These are phyloP conservation scores for Venturia aucupariae DNA, from an alignment of 2,329 filamentous ascomycete genomes.

Conservation along the genomic window DNA sequence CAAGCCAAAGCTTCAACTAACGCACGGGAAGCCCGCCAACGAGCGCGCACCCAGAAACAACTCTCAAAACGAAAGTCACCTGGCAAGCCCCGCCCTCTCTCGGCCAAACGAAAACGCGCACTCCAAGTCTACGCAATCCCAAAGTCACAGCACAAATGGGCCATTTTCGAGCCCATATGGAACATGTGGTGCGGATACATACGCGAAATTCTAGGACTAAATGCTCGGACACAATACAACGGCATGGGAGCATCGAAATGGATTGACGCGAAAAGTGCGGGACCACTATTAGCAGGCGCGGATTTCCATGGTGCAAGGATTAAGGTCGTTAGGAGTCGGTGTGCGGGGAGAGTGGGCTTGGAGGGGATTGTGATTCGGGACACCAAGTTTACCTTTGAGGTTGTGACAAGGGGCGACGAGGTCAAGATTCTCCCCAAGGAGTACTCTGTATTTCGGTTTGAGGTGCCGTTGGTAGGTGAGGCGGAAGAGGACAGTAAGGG, in stretches of 20 bases:
- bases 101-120: constrained; percentile 65
- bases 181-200: constrained; percentile 78
- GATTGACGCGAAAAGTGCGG: constrained; percentile 51
- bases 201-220: constrained; percentile 49
- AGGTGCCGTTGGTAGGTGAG: constrained; percentile 44
- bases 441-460: constrained; percentile 73
- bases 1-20: constrained; percentile 36
- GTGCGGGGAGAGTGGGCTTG: constrained; percentile 71
- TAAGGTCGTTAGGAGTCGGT: constrained; percentile 73
- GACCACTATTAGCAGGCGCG: constrained; percentile 66
- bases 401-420: constrained; percentile 63
- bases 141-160: constrained; percentile 58
- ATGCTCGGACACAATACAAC: constrained; percentile 8
- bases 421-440: constrained; percentile 83
- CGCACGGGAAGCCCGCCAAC: constrained; percentile 43
- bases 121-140: constrained; percentile 69
- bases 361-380: constrained; percentile 84
- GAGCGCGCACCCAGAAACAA: constrained; percentile 39
- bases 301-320: constrained; percentile 85
- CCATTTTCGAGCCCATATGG: constrained; percentile 68
- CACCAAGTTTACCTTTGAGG: constrained; percentile 74
- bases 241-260: constrained; percentile 26
- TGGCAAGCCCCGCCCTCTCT: constrained; percentile 57
- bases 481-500: neutral
- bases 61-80: constrained; percentile 21